These are phyloP conservation scores for Pseudodiploospora longispora DNA, from an alignment of 2,329 filamentous ascomycete species.

Conservation along the genomic window DNA sequence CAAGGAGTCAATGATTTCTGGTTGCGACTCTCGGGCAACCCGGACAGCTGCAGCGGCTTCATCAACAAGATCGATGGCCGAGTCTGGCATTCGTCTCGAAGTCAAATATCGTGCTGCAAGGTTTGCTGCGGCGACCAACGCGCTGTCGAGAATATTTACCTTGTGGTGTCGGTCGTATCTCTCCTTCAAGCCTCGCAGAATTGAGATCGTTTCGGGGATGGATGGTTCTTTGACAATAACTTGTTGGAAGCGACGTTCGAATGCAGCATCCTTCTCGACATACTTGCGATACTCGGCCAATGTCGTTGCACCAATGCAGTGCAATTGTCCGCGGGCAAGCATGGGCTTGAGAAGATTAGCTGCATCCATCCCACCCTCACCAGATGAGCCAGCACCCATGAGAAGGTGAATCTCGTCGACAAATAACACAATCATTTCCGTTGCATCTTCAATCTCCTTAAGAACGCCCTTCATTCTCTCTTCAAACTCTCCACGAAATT, in stretches of 20 bases:
- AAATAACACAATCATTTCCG: slow-evolving; percentile 95
- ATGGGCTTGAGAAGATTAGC: slow-evolving; percentile 97
- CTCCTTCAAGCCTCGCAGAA: slow-evolving; percentile 96
- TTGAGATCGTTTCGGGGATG: slow-evolving; percentile 86
- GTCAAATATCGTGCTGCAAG: slow-evolving; percentile 92
- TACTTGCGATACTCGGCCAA: slow-evolving; percentile 96
- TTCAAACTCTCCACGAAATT: slow-evolving; percentile 97
- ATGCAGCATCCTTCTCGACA: slow-evolving; percentile 96
- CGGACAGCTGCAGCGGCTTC: slow-evolving; percentile 95
- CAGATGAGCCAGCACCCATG: slow-evolving; percentile 92
- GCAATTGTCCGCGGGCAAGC: slow-evolving; percentile 90
- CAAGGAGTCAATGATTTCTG: slow-evolving; percentile 88
- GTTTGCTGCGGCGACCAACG: slow-evolving; percentile 84
- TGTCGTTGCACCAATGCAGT: slow-evolving; percentile 96
- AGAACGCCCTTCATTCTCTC: slow-evolving; percentile 98
- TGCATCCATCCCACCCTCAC: slow-evolving; percentile 97
- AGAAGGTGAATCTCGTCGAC: slow-evolving; percentile 98
- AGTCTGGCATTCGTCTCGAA: slow-evolving; percentile 82
- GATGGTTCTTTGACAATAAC: slow-evolving; percentile 92
- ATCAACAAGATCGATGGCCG: slow-evolving; percentile 91
- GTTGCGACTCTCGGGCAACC: slow-evolving; percentile 91
- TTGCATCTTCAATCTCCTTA: slow-evolving; percentile 91
- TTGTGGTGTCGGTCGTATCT: slow-evolving; percentile 97
- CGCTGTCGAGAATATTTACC: slow-evolving; percentile 91
- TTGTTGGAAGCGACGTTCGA: slow-evolving; percentile 97